Percentiles rank a stretch among this genome's conserved stretches.
Conservation (phyloP, 2,329 filamentous ascomycete species). For the Alternaria novae-zelandiae region DNA sequence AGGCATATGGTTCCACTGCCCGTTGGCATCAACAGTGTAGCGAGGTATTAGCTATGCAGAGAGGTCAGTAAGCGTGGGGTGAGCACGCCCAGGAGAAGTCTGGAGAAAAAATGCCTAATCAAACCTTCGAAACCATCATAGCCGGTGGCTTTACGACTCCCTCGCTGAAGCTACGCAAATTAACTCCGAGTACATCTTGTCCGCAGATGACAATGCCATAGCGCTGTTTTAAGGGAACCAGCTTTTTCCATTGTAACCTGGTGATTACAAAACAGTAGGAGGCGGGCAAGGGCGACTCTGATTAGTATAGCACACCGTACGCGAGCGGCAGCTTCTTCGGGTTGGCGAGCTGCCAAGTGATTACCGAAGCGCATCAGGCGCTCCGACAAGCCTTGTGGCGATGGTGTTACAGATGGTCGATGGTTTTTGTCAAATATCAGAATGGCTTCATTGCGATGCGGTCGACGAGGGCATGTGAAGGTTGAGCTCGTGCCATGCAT, state of each 20-base stretch:
- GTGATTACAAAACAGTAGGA: constrained; percentile 41
- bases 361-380: neutral
- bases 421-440: neutral
- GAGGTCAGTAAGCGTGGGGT: neutral
- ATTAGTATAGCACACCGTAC: constrained; percentile 22
- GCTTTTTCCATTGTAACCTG: constrained; percentile 2
- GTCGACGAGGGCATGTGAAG: neutral
- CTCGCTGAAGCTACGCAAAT: neutral
- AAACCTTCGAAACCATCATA: neutral
- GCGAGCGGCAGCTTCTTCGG: neutral
- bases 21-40: constrained; percentile 49
- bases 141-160: constrained; percentile 1
- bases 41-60: neutral
- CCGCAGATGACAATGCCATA: neutral
- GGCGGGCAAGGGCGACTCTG: constrained; percentile 13
- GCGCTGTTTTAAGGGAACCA: neutral
- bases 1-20: constrained; percentile 60
- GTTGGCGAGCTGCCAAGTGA: neutral
- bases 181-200: constrained; percentile 5
- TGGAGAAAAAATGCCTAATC: neutral
- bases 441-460: neutral
- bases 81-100: neutral
- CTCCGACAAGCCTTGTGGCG: neutral
- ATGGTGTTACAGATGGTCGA: neutral
- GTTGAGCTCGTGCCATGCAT: neutral